Evolutionary conservation across 2,329 filamentous ascomycete species (phyloP), one percentile per base, ranked within the genome.

Genomic region (Trichoderma sp.): DNA sequence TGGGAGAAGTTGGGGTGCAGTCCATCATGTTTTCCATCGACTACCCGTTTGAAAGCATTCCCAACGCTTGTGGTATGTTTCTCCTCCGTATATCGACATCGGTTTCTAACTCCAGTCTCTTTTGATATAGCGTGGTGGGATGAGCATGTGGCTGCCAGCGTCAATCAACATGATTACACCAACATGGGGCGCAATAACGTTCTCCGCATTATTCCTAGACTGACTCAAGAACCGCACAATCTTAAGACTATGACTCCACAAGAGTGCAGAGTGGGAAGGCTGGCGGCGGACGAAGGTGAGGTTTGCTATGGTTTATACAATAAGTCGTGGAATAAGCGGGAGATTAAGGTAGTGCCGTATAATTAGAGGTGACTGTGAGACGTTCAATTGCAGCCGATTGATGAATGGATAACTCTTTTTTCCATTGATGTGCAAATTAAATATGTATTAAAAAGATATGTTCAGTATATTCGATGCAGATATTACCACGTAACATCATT

Each of bases 21-120:
- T 75, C 84, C 0, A 83, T 86, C 53, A 72, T 87, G 31, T 87
- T 85, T 74, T 83, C 80, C 0, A 82, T 86, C 4, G 85, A 86
- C 72, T 86, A 86, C 71, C 85, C 85, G 0, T 87, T 83, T 64
- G 85, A 85, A 31, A 68, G 65, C 27, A 68, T 68, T 21, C 65
- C 65, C 2, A 68, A 68, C 16, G 65, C 65, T 21, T 68, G 65
- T 5, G 65, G 65, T 68, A 68, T 13, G 65, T 60, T 14, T 19
- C 11, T 33, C 7, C 11, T 21, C 16, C 1, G 24, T 27, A 5
- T 19, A 1, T 16, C 21, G 8, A 47, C 21, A 5, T 13, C 1
- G 10, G 4, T 8, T 2, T 60, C 65, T 68, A 14, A 68, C 24
- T 14, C 24, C 13, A 0, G 33, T 14, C 11, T 35, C 5, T 40